Conservation (phyloP, 805 yeast genomes). For the Spencermartinsiella europaea region DNA sequence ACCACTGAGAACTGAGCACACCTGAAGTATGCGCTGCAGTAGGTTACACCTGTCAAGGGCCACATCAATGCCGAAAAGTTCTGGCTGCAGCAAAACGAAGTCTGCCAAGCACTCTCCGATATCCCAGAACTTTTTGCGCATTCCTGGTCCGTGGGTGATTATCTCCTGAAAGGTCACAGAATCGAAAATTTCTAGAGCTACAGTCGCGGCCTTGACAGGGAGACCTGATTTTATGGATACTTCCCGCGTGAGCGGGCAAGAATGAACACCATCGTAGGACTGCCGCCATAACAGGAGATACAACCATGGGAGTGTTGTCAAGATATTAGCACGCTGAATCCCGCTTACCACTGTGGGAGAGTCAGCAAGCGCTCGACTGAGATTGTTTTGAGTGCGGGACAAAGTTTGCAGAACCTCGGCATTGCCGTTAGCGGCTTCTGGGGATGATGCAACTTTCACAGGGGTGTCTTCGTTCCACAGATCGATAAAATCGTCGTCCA, state of each 20-base stretch:
- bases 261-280: neutral
- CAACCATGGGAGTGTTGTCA: constrained; percentile 12
- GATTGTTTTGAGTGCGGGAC: neutral
- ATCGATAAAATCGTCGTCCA: constrained; percentile 8
- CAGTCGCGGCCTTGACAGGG: constrained; percentile 4
- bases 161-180: constrained; percentile 9
- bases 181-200: constrained; percentile 4
- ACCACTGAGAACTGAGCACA: neutral
- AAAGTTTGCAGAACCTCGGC: neutral
- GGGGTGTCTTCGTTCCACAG: constrained; percentile 1
- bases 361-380: constrained; percentile 1
- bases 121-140: constrained; percentile 12
- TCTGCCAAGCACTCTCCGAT: constrained; percentile 8
- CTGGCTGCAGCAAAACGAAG: neutral
- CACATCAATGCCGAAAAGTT: neutral
- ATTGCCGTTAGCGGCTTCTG: no score
- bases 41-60: neutral
- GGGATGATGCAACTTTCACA: neutral
- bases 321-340: constrained; percentile 8
- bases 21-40: neutral
- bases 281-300: constrained; percentile 6
- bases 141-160: constrained; percentile 11
- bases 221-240: neutral
- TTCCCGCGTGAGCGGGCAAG: neutral
- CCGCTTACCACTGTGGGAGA: constrained; percentile 4